Evolutionary conservation across 371 early-diverging fungal genomes (phyloP).

Genomic region (Mortierella sp.): DNA sequence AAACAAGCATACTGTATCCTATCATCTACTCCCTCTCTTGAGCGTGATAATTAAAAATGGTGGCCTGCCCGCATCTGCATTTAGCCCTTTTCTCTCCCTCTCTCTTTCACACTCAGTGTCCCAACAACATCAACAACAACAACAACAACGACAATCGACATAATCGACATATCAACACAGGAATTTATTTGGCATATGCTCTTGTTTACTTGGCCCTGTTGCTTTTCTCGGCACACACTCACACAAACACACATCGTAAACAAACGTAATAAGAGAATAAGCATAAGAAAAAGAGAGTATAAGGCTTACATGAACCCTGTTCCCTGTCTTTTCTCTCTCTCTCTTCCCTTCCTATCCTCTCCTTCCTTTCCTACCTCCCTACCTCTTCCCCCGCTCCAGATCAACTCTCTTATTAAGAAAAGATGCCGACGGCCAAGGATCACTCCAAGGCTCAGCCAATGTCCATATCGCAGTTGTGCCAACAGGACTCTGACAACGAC

Average conservation of each 20-base stretch:
- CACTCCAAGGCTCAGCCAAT: slow-evolving; percentile 52
- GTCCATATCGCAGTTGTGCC: slow-evolving; percentile 54
- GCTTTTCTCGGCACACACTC: not conserved
- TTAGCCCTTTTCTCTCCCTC: not conserved
- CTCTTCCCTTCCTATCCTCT: not conserved
- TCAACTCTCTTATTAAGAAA: not conserved
- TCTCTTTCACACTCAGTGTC: not conserved
- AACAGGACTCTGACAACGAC: slow-evolving; percentile 35
- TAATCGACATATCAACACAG: slow-evolving; percentile 3
- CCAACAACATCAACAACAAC: too few relatives aligned
- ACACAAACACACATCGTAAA: not conserved
- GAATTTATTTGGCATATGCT: not conserved
- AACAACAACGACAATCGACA: too few relatives aligned
- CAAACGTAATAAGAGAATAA: not conserved
- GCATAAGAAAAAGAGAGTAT: not conserved
- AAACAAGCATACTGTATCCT: not conserved
- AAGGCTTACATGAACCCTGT: not conserved
- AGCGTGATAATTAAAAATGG: slow-evolving; percentile 6
- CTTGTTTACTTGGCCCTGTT: not conserved
- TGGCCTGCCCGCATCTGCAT: slow-evolving; percentile 1
- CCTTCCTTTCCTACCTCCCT: not conserved
- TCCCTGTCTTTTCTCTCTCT: not conserved
- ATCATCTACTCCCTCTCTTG: not conserved
- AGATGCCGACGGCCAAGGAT: slow-evolving; percentile 49
- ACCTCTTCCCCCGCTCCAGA: not conserved